Evolutionary conservation across 345 rosid species (phyloP), one percentile per base, ranked within the genome.

Genomic region (Brassica napus): DNA sequence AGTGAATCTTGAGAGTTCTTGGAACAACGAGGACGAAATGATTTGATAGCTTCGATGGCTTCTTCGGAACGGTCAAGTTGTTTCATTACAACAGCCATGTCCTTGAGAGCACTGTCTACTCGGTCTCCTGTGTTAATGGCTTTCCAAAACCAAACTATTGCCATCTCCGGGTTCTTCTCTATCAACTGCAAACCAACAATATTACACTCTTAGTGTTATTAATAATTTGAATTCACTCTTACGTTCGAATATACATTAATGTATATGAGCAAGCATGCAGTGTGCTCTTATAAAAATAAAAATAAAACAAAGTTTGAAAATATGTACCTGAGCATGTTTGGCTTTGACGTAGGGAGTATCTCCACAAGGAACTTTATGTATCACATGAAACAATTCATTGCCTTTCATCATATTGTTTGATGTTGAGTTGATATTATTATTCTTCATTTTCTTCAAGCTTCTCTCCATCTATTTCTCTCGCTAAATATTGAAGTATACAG

Each of bases 11-110:
- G 99, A 0, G 97, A 88, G 14, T 86, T 88, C 49, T 79, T 90
- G 24, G 98, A 89, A 84, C 99, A 94, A 64, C 78, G 97, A 28
- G 85, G 71, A 21, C 99, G 81, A 24, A 94, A 93, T 4, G 99
- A 93, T 79, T 88, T 90, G 83, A 94, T 71, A 4, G 97, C 99
- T 86, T 94, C 97, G 18, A 94, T 87, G 79, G 98, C 98, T 83
- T 94, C 97, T 79, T 90, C 93, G 0, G 88, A 66, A 69, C 97
- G 71, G 68, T 89, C 88, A 0, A 92, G 72, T 77, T 95, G 96
- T 85, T 91, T 91, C 97, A 93, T 90, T 82, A 91, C 94, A 11
- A 91, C 92, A 0, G 95, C 99, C 99, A 95, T 91, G 87, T 91
- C 97, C 32, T 91, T 0, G 12, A 42, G 49, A 42, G 49, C 49